These are phyloP conservation scores for Penicillium hesseltinei DNA, from an alignment of 2,329 filamentous ascomycete genomes.

Conservation along the genomic window DNA sequence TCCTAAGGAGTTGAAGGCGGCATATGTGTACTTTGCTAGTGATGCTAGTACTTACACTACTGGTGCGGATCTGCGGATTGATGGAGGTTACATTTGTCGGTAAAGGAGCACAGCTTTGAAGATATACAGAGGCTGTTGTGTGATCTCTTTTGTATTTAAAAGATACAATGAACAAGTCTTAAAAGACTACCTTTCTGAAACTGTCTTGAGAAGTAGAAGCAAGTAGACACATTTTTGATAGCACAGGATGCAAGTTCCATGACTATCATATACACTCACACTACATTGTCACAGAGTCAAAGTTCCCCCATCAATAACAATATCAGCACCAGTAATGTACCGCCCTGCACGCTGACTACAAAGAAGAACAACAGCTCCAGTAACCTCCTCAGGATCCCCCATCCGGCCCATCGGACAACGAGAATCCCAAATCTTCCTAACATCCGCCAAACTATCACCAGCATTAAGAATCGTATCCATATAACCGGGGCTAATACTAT, in stretches of 20 bases:
- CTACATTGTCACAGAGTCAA: not conserved
- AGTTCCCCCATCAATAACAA: constrained; percentile 61
- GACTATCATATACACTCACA: no score
- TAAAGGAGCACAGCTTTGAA: not conserved
- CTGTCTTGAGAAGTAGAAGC: not conserved
- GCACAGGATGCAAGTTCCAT: not conserved
- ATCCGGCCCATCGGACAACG: constrained; percentile 65
- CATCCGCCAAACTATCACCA: constrained; percentile 56
- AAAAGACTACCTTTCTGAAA: no score
- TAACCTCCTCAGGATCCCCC: constrained; percentile 62
- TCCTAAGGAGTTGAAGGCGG: constrained; percentile 64
- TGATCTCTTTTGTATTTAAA: not conserved
- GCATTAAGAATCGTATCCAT: constrained; percentile 76
- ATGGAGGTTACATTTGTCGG: constrained; percentile 47
- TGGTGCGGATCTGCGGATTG: constrained; percentile 48
- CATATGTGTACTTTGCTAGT: constrained; percentile 49
- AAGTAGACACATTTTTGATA: not conserved
- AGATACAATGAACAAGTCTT: not conserved
- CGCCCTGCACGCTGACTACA: constrained; percentile 57
- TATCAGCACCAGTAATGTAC: constrained; percentile 68
- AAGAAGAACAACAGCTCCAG: constrained; percentile 61
- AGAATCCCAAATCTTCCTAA: constrained; percentile 56
- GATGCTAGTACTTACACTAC: constrained; percentile 53
- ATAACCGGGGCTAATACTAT: constrained; percentile 70
- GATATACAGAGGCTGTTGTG: not conserved